Percentiles rank a stretch among this genome's conserved stretches.
These are phyloP conservation scores for Cercospora beticola DNA, from an alignment of 2,329 filamentous ascomycete genomes.

Conservation along the genomic window DNA sequence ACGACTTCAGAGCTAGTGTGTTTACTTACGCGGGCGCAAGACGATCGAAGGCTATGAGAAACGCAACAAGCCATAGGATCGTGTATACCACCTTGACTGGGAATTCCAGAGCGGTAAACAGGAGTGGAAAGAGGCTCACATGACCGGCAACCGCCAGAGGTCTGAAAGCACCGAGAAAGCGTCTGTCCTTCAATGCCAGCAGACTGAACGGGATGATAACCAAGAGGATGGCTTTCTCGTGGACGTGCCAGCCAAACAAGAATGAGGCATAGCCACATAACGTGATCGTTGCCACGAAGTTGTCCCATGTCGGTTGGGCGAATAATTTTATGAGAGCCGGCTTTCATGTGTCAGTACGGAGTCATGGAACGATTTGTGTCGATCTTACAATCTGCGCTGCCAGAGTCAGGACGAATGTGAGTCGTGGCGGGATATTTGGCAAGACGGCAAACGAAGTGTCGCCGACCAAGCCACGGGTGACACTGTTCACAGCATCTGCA, in stretches of 20 bases:
- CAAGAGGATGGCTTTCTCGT: conserved; percentile 93
- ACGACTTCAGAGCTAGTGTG: background rate
- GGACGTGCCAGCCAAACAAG: conserved; percentile 97
- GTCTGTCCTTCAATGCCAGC: conserved; percentile 82
- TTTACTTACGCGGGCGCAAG: conserved; percentile 70
- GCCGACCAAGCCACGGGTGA: conserved; percentile 88
- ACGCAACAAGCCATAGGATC: conserved; percentile 83
- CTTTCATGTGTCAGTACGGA: conserved; percentile 34
- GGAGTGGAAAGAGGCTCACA: conserved; percentile 88
- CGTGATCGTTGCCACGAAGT: conserved; percentile 83
- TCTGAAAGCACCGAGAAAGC: conserved; percentile 87
- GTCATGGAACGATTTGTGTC: background rate
- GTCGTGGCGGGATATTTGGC: conserved; percentile 75
- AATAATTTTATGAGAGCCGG: conserved; percentile 81
- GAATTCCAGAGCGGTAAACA: conserved; percentile 91
- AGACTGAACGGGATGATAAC: conserved; percentile 95
- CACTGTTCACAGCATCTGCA: conserved; percentile 74
- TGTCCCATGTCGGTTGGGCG: conserved; percentile 76
- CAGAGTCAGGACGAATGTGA: conserved; percentile 80
- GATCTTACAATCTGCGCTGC: conserved; percentile 67
- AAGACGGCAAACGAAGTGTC: conserved; percentile 93
- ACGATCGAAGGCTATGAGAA: conserved; percentile 81
- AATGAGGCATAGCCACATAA: conserved; percentile 96
- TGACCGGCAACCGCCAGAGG: conserved; percentile 91
- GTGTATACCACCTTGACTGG: conserved; percentile 93